A percentile compares a stretch with the other conserved stretches of the same genome.
Evolutionary conservation across 495 filamentous ascomycete genomes (phyloP).

Genomic region (Daldinia childiae): DNA sequence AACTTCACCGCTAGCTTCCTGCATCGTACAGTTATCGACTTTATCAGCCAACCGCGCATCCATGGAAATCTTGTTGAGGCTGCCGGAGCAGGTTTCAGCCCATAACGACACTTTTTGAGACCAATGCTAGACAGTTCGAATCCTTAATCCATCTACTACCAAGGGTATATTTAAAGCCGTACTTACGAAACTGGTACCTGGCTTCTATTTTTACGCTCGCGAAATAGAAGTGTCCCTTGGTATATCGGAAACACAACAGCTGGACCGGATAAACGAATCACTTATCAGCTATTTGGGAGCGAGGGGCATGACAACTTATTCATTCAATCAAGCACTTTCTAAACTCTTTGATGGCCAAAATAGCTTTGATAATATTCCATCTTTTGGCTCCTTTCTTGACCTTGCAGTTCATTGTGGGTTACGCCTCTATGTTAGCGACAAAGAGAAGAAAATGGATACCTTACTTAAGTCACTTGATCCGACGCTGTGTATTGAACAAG

Average conservation of each 20-base stretch:
- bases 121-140: conserved; percentile 1
- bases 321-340: background rate
- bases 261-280: background rate
- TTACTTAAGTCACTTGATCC: background rate
- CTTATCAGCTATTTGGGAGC: background rate
- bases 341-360: background rate
- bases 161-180: conserved; percentile 3
- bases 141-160: conserved; percentile 1
- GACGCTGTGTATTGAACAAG: background rate
- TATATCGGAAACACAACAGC: background rate
- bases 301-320: background rate
- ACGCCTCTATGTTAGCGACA: background rate
- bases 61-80: background rate
- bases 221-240: background rate
- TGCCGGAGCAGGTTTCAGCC: background rate
- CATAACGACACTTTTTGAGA: background rate
- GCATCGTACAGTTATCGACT: conserved; percentile 10
- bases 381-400: background rate
- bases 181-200: conserved; percentile 3
- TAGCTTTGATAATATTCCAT: background rate
- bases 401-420: background rate
- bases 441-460: background rate
- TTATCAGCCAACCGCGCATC: background rate
- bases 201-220: conserved; percentile 4
- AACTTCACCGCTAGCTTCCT: conserved; percentile 2